Conservation (phyloP, 2,329 filamentous ascomycete genomes). For the Podosphaera fusca region DNA sequence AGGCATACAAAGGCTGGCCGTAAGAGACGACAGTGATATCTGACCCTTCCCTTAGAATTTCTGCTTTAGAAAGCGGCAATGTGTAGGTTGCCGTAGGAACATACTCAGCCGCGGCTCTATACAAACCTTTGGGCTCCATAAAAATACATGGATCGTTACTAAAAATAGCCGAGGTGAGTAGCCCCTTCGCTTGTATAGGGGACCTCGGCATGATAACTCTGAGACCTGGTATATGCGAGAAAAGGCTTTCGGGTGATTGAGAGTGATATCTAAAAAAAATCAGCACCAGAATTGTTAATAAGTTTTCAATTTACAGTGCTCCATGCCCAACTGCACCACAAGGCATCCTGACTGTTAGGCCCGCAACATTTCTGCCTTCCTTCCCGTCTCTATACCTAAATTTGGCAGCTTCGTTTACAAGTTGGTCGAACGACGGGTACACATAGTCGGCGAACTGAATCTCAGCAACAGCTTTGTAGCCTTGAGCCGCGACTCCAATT, state of each 20-base stretch:
- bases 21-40: constrained; percentile 48
- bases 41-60: constrained; percentile 40
- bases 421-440: constrained; percentile 54
- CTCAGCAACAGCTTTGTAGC: constrained; percentile 81
- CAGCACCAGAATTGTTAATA: constrained; percentile 1
- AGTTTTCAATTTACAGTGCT: constrained; percentile 26
- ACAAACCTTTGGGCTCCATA: constrained; percentile 54
- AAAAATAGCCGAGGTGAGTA: constrained; percentile 38
- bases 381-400: constrained; percentile 41
- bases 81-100: constrained; percentile 45
- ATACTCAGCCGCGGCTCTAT: constrained; percentile 49
- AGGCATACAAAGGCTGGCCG: constrained; percentile 47
- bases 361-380: constrained; percentile 33
- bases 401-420: constrained; percentile 57
- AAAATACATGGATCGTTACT: constrained; percentile 49
- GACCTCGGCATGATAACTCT: constrained; percentile 48
- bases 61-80: constrained; percentile 44
- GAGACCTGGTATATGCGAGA: constrained; percentile 46
- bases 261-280: constrained; percentile 33
- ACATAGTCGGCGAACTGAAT: constrained; percentile 64
- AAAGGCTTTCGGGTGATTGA: constrained; percentile 48
- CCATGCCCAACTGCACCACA: constrained; percentile 51
- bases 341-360: constrained; percentile 49
- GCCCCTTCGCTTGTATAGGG: constrained; percentile 46
- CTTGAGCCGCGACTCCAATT: constrained; percentile 72